Base-by-base conservation (phyloP, 176 grass and related monocot genomes). In the Aegilops sharonensis region DNA sequence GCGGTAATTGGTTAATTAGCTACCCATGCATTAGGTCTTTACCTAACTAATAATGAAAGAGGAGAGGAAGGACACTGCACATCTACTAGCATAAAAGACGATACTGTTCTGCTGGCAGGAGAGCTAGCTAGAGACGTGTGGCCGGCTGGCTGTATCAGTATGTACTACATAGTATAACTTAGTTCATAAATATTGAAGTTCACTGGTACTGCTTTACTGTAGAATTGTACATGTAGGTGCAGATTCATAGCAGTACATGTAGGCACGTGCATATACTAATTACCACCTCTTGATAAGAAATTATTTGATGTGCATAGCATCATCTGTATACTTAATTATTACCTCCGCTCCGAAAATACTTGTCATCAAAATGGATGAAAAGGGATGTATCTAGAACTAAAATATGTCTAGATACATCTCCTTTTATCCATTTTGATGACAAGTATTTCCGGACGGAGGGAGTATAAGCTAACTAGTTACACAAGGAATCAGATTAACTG, bases 111-210 rank as follows among this genome's bases (percentile, higher is more conserved):
- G 23, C 37, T 72, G 72, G 43, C 72, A 50, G 6, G 42, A 27
- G 43, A 75, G 42, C 42, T 15, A 75, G 40, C 42, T 75, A 75
- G 72, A 48, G 40, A 75, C 21, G 20, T 40, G 21, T 37, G 39
- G 68, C 18, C 36, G 69, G 39, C 72, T 75, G 70, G 42, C 72
- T 75, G 24, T 75, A 75, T 75, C 42, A 75, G 72, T 70, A 39
- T 39, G 67, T 69, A 5, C 45, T 54, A 18, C 68, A 37, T 43
- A 31, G 34, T 5, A 35, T 73, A 50, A 42, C 72, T 50, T 50
- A 43, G 43, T 8, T 43, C 24, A 75, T 14, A 48, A 48, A 48
- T 48, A 9, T 50, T 50, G 43, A 75, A 50, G 47, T 50, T 29
- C 50, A 75, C 50, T 25, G 47, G 72, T 13, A 72, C 68, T 50